These are phyloP conservation scores for Aegle marmelos DNA, from an alignment of 345 rosid species.

Conservation along the genomic window DNA sequence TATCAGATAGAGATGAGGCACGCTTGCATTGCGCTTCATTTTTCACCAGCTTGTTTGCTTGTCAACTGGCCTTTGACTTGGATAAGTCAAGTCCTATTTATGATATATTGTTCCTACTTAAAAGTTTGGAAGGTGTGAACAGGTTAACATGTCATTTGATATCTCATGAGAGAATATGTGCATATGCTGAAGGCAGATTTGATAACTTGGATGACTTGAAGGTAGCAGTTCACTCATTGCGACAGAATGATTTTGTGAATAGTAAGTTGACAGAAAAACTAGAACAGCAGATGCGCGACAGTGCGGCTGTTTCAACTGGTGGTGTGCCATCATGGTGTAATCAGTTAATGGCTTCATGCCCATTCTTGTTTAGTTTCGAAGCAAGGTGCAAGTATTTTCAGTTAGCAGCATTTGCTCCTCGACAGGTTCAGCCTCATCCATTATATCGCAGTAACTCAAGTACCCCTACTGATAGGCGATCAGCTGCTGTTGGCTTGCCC, in stretches of 20 bases:
- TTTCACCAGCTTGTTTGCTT: conserved; percentile 50
- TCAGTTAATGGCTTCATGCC: conserved; percentile 80
- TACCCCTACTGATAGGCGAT: conserved; percentile 47
- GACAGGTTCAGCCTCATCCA: conserved; percentile 35
- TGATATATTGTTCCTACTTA: conserved; percentile 69
- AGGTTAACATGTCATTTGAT: conserved; percentile 63
- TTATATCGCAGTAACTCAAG: conserved; percentile 43
- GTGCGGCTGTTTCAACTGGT: conserved; percentile 59
- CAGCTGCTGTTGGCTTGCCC: conserved; percentile 36
- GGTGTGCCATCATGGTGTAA: conserved; percentile 88
- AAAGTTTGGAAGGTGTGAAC: conserved; percentile 72
- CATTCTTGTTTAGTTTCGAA: conserved; percentile 88
- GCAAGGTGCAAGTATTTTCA: conserved; percentile 72
- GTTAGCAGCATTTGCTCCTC: conserved; percentile 71
- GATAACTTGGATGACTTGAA: conserved; percentile 61
- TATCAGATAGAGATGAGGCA: conserved; percentile 22
- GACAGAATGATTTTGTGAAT: conserved; percentile 68
- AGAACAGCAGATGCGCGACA: conserved; percentile 88
- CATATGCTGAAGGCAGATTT: conserved; percentile 63
- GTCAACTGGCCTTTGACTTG: conserved; percentile 47
- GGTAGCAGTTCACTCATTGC: conserved; percentile 47
- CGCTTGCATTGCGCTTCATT: conserved; percentile 32
- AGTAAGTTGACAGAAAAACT: conserved; percentile 85
- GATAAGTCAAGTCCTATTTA: conserved; percentile 54
- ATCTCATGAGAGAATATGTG: conserved; percentile 52